Conservation (phyloP, 1,139 yeast genomes). For the Geotrichum reessii region DNA sequence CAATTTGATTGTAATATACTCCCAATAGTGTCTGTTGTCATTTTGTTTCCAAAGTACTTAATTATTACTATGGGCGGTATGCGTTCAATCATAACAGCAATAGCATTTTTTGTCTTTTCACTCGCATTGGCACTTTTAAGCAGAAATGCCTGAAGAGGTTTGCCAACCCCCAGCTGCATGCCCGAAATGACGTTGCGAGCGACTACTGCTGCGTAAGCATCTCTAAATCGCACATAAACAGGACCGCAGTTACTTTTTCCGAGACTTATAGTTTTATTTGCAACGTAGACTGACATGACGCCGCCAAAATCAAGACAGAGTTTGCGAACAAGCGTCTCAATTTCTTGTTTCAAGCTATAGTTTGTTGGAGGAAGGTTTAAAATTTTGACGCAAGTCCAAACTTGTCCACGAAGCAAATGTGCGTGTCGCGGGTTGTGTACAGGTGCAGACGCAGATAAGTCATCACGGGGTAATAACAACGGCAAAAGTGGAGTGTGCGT, state of each 20-base stretch:
- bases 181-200: neutral
- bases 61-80: neutral
- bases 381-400: neutral
- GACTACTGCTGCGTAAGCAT: neutral
- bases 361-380: neutral
- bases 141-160: neutral
- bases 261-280: neutral
- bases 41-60: neutral
- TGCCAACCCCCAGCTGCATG: neutral
- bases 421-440: neutral
- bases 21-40: neutral
- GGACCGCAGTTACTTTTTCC: neutral
- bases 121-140: neutral
- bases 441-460: neutral
- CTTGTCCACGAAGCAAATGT: neutral
- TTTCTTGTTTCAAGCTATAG: neutral
- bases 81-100: neutral
- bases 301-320: neutral
- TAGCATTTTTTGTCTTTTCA: neutral
- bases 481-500: neutral
- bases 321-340: neutral
- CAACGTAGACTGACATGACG: neutral
- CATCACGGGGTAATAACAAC: neutral
- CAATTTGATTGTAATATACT: neutral
- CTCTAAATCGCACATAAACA: neutral